Evolutionary conservation across 1,284 basidiomycete genomes (phyloP), one percentile per base, ranked within the genome.

Genomic region (Sanghuangporus baumii): DNA sequence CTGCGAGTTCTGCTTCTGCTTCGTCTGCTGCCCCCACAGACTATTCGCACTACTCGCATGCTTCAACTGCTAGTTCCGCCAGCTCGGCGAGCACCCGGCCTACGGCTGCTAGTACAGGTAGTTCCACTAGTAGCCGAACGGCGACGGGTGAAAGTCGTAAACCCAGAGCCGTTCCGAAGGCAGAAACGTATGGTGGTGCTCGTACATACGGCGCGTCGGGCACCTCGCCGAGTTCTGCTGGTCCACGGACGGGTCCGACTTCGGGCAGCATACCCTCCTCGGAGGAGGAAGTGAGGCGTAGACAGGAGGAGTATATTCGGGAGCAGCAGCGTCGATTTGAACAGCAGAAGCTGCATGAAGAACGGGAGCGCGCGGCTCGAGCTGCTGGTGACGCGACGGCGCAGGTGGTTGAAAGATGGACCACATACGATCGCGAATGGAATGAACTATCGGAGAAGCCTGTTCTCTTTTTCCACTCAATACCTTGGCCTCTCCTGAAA

Each of bases 401-500:
- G 62, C 84, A 87, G 1, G 72, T 84, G 18, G 64, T 77, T 38
- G 77, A 76, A 63, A 67, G 84, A 12, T 83, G 84, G 69, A 81
- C 82, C 23, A 69, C 73, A 59, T 86, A 88, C 70, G 84, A 85
- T 51, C 75, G 76, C 37, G 80, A 80, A 60, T 89, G 87, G 87
- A 71, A 73, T 41, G 75, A 75, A 65, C 73, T 87, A 54, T 76
- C 67, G 38, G 64, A 65, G 2, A 38, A 67, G 63, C 47, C 58
- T 50, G 55, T 50, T 50, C 59, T 69, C 18, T 61, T 57, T 40
- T 69, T 68, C 62, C 48, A 59, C n/a, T 57, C 68, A 31, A 66
- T 91, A 67, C 88, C 89, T 23, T 91, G 88, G 88, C 88, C 89
- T 1, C 76, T 83, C 74, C 76, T 88, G 69, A 82, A 77, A 70